Evolutionary conservation across 1,139 yeast species (phyloP).

Genomic region (Suzukiozyma palmioleophila): DNA sequence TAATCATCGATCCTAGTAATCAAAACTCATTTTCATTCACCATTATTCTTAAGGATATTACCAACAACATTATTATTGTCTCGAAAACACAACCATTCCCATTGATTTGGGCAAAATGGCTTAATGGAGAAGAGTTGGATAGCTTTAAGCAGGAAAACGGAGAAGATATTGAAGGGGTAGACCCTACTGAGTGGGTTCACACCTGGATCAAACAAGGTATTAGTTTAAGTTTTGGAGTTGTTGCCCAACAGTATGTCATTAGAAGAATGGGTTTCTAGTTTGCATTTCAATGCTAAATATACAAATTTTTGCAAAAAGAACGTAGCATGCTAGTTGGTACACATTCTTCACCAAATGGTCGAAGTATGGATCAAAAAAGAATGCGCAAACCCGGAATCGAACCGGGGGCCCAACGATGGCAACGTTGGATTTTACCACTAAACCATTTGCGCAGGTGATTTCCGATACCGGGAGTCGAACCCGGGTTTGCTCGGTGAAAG

Average conservation of each 20-base stretch:
- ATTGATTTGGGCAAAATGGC: constrained; percentile 82
- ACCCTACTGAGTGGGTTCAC: constrained; percentile 94
- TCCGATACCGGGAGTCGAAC: constrained; percentile 83
- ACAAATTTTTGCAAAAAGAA: not conserved
- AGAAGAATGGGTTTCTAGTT: constrained; percentile 76
- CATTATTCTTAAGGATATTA: constrained; percentile 68
- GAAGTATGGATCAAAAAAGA: no score
- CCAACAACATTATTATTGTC: constrained; percentile 68
- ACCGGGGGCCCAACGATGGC: constrained; percentile 1
- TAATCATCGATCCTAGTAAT: constrained; percentile 39
- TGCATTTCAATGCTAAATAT: not conserved
- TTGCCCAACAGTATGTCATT: constrained; percentile 87
- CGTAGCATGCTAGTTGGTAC: no score
- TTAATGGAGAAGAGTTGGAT: constrained; percentile 47
- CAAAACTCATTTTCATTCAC: constrained; percentile 54
- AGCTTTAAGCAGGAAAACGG: constrained; percentile 23
- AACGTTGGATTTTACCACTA: not conserved
- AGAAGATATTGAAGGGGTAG: constrained; percentile 29
- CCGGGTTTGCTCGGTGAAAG: constrained; percentile 82
- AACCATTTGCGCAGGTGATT: constrained; percentile 11
- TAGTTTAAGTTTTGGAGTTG: constrained; percentile 72
- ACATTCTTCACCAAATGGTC: no score
- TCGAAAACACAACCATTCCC: constrained; percentile 91
- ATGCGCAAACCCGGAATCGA: not conserved
- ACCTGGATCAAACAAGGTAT: constrained; percentile 89